Evolutionary conservation across 1,284 basidiomycete species (phyloP), one percentile per base, ranked within the genome.

Genomic region (Fistulinella staudtii): DNA sequence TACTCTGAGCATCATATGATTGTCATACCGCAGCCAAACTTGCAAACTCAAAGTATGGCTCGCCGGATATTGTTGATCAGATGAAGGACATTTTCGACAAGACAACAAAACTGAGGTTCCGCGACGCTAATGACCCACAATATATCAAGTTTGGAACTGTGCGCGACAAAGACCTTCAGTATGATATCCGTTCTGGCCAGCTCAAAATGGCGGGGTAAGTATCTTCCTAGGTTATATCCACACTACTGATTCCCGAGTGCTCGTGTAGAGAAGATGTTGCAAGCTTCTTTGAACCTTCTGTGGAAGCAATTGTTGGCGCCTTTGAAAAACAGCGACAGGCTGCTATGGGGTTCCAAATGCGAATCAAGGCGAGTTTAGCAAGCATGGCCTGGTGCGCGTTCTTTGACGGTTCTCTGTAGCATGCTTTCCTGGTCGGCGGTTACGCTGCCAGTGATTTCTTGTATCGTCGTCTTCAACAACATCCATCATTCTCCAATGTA

Each of bases 371-470:
- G 35, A 45, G 22, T 20, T 8, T 21, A n/a, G 29, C n/a, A n/a
- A n/a, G 14, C 3, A 13, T 39, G 5, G 1, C 3, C 6, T 52
- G 13, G n/a, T 17, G 38, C 5, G 3, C 1, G 8, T 4, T 2
- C 28, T 37, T 14, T 1, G 22, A 54, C 15, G 0, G 8, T 9
- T 1, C 5, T 5, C 7, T 31, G n/a, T 33, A 53, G 50, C 34
- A 56, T 28, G 40, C 22, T 5, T 43, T 47, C 41, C 55, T 71
- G 4, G 66, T 70, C 1, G 75, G 76, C 3, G 75, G 76, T 10
- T 77, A 73, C 50, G 74, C 71, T 0, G 72, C 73, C 4, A 77
- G 70, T 42, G 72, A 75, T 21, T 76, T 69, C 63, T 58, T 77
- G 7, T 75, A 67, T 50, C 51, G 50, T 6, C 55, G 61, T 18